phyloP scores from a whole-genome alignment of 2,329 filamentous ascomycete species.

The Aspergillus pseudotamarii region DNA sequence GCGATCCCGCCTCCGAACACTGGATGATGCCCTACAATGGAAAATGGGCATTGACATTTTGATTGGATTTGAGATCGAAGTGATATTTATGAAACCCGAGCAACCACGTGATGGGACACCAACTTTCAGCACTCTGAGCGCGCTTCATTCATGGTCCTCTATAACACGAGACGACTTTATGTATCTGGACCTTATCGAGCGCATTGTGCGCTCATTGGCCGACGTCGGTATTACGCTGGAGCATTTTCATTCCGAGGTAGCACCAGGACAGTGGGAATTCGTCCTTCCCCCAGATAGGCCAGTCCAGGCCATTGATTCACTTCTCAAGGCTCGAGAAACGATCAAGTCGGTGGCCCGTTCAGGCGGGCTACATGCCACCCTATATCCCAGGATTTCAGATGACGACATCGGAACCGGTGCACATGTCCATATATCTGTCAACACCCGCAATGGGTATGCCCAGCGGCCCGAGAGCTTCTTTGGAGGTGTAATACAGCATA shows the following conservation, averaged over 20 bases:
- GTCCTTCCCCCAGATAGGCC: constrained; percentile 25
- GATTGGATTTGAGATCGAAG: constrained; percentile 76
- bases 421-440: constrained; percentile 28
- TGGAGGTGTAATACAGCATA: constrained; percentile 26
- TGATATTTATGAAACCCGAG: constrained; percentile 61
- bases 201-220: constrained; percentile 17
- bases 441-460: constrained; percentile 13
- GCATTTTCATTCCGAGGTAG: constrained; percentile 30
- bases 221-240: constrained; percentile 23
- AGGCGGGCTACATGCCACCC: constrained; percentile 24
- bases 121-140: constrained; percentile 34
- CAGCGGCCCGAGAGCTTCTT: constrained; percentile 22
- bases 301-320: constrained; percentile 27
- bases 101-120: constrained; percentile 30
- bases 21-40: background rate
- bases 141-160: constrained; percentile 63
- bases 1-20: background rate
- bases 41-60: constrained; percentile 32
- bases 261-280: constrained; percentile 33
- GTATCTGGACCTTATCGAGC: constrained; percentile 44
- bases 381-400: constrained; percentile 23
- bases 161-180: constrained; percentile 57
- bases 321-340: constrained; percentile 26
- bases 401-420: constrained; percentile 23
- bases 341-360: constrained; percentile 20